Base-by-base conservation (phyloP, 2,329 filamentous ascomycete genomes). In the Cordyceps tenuipes region DNA sequence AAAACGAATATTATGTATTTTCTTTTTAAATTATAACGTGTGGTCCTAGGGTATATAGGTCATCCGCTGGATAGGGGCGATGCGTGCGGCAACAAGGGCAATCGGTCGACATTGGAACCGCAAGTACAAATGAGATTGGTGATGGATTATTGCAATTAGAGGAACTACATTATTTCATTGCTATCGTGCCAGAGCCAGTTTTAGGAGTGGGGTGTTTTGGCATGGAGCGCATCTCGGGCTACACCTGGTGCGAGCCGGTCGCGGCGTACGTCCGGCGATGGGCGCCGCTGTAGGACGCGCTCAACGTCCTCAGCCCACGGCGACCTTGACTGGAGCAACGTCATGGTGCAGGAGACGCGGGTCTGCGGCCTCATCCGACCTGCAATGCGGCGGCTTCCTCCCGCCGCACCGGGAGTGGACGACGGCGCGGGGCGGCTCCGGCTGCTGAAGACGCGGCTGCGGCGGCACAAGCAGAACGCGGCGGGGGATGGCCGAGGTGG, bases 291-390 rank as follows among this genome's bases (percentile, higher is more conserved):
- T 31, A 12, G 17, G 21, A 44, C n/a, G 15, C 13, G 44, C 58
- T 23, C 2, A 60, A 60, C 21, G 51, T 60, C 3, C 55, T 60
- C 13, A 55, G n/a, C 58, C n/a, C 51, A 60, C 23, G 51, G 50
- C 19, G 58, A 60, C 34, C 43, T 60, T 44, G 58, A 60, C 34
- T 55, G 44, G 51, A 60, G 58, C 7, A 60, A 60, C n/a, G 55
- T 60, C 26, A 60, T 60, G 43, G 51, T 55, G 3, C 17, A n/a
- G 4, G 51, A 34, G 34, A 55, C 43, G 44, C 21, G 49, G 34
- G 58, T 60, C 13, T 60, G 31, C 7, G 58, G 51, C 17, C 55
- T 60, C 8, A 55, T 60, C 34, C n/a, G 58, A 55, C 15, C 43
- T 60, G 49, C 50, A 55, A 36, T 43, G 50, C 44, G 34, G 58